Base-by-base conservation (phyloP, 2,329 filamentous ascomycete genomes). In the Colletotrichum euphorbiae region DNA sequence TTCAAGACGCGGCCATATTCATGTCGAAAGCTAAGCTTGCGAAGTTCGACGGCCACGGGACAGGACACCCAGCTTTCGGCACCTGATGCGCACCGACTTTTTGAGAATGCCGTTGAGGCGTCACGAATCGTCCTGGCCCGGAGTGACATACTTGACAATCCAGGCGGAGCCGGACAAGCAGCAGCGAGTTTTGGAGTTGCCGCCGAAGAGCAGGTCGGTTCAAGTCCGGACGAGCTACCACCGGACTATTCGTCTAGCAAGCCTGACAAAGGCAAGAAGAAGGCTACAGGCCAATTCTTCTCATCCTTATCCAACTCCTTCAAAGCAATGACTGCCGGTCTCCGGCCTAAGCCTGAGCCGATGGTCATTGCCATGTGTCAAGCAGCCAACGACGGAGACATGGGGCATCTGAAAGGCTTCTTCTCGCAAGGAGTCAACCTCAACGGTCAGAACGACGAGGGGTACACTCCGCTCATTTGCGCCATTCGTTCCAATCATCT, bases 361-460 rank as follows among this genome's bases (percentile, higher is more conserved):
- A 66, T 81, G 3, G 79, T 78, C 1, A 76, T 77, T 0, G 77
- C 79, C 1, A 75, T 80, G 17, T 80, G 79, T 15, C 73, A 80
- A 38, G 79, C 79, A 1, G 73, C 75, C 2, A 70, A 74, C 1
- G 71, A 72, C 1, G 79, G 79, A 0, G 76, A 80, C n/a, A 66
- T 77, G 1, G 71, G 72, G 11, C 78, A 80, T 19, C 74, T 79
- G 45, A 73, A 71, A 1, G 77, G 75, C 0, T 71, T 80, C 17
- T 67, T 80, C 9, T 67, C 72, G 3, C 75, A 80, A 51, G 79
- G 79, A 6, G 77, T 76, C 40, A 79, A 77, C 42, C 74, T 79
- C 31, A 76, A 79, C 59, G 78, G 79, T 3, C 73, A 74, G n/a
- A 76, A 80, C 33, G 79, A 77, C 2, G 70, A 79, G 6, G 75